These are phyloP conservation scores for Phytophthora ohioensis DNA, from an alignment of 352 stramenopile genomes.

Conservation along the genomic window DNA sequence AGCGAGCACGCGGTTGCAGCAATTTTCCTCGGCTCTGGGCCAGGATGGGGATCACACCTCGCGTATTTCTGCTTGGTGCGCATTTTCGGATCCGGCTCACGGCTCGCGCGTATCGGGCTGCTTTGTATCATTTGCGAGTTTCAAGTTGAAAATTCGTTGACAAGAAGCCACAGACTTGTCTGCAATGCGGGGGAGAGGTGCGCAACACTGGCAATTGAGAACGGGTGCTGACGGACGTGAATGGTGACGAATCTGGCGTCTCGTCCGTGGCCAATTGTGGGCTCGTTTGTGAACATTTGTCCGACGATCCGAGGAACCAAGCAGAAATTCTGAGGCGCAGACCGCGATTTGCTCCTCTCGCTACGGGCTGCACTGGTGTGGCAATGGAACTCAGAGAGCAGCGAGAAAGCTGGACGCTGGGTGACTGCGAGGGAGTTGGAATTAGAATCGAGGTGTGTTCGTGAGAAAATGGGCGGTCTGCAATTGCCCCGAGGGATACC, in stretches of 20 bases:
- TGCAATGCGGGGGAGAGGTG: background rate
- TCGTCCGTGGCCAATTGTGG: constrained; percentile 8
- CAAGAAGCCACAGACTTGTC: background rate
- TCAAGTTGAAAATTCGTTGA: constrained; percentile 1
- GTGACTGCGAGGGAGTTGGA: background rate
- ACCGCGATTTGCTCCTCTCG: constrained; percentile 20
- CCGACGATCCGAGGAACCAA: constrained; percentile 32
- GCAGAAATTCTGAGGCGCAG: constrained; percentile 23
- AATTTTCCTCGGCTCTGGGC: constrained; percentile 21
- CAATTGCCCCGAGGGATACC: too few species aligned
- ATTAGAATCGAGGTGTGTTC: background rate
- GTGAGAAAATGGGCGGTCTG: too few species aligned
- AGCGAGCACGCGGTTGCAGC: constrained; percentile 15
- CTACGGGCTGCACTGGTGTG: background rate
- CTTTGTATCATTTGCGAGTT: background rate
- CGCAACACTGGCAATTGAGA: background rate
- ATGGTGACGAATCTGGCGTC: constrained; percentile 7
- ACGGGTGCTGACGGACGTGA: background rate
- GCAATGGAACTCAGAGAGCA: background rate
- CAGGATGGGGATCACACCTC: constrained; percentile 30
- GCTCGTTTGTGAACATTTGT: constrained; percentile 23
- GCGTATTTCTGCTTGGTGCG: constrained; percentile 34
- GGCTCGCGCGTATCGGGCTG: background rate
- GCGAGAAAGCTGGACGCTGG: background rate
- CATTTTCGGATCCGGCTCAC: constrained; percentile 3